A percentile compares a stretch with the other conserved stretches of the same genome.
Evolutionary conservation across 306 rosid genomes (phyloP).

Genomic region (Canavalia gladiata): DNA sequence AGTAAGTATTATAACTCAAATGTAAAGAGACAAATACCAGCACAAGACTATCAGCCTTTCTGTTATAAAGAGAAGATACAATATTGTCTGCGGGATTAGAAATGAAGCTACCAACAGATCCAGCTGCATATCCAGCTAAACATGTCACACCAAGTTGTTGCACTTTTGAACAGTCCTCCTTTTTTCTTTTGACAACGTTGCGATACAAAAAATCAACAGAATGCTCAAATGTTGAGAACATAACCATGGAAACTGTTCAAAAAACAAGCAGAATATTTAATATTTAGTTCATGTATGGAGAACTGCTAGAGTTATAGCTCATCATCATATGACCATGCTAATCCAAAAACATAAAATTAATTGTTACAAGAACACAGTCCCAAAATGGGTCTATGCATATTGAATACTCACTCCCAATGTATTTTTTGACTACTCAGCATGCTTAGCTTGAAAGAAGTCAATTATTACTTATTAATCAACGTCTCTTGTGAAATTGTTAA

Average conservation of each 20-base stretch:
- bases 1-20: conserved; percentile 16
- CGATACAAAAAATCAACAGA: conserved; percentile 66
- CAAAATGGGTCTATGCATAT: not conserved
- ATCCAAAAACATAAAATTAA: conserved; percentile 19
- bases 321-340: conserved; percentile 36
- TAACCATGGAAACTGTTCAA: conserved; percentile 66
- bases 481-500: conserved; percentile 13
- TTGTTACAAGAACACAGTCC: conserved; percentile 31
- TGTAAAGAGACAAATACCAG: conserved; percentile 54
- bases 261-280: conserved; percentile 38
- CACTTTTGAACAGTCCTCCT: conserved; percentile 63
- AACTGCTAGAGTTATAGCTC: conserved; percentile 32
- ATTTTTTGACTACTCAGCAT: conserved; percentile 14
- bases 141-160: conserved; percentile 74
- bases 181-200: conserved; percentile 56
- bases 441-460: conserved; percentile 7
- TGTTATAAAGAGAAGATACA: conserved; percentile 69
- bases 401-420: too few species aligned
- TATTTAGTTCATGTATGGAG: conserved; percentile 42
- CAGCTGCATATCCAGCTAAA: conserved; percentile 72
- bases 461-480: conserved; percentile 25
- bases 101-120: conserved; percentile 70
- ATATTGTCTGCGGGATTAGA: conserved; percentile 72
- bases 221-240: conserved; percentile 74
- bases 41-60: conserved; percentile 62